Evolutionary conservation across 371 early-diverging fungal species (phyloP).

Genomic region (Actinomucor elegans): DNA sequence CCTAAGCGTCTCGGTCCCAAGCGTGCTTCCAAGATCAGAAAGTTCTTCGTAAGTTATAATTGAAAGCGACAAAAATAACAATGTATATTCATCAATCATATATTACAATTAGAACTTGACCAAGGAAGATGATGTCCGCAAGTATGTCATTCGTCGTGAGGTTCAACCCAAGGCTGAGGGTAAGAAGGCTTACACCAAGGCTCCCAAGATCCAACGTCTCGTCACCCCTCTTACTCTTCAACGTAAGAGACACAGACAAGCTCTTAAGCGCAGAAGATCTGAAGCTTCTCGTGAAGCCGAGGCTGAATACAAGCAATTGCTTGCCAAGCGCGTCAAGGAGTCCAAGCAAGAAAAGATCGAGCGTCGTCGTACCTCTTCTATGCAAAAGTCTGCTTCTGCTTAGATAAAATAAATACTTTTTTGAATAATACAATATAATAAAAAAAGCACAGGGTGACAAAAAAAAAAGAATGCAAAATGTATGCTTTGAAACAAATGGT

Average conservation of each 20-base stretch:
- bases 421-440: neutral
- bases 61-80: neutral
- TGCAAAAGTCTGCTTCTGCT: constrained; percentile 57
- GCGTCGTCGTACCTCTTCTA: constrained; percentile 66
- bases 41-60: constrained; percentile 83
- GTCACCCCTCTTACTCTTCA: constrained; percentile 96
- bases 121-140: constrained; percentile 98
- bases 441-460: neutral
- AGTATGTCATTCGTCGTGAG: constrained; percentile 98
- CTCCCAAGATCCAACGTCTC: constrained; percentile 95
- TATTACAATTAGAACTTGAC: constrained; percentile 59
- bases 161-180: constrained; percentile 84
- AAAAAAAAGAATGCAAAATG: no score
- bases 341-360: constrained; percentile 74
- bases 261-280: constrained; percentile 83
- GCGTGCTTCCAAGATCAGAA: constrained; percentile 98
- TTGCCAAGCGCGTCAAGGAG: constrained; percentile 94
- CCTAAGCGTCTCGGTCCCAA: constrained; percentile 99
- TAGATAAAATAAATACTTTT: constrained; percentile 27
- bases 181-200: constrained; percentile 95
- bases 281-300: constrained; percentile 86
- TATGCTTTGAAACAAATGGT: no score
- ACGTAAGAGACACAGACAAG: constrained; percentile 86
- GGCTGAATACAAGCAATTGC: constrained; percentile 90
- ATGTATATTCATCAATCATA: neutral